Base-by-base conservation (phyloP, 208 protist genomes). In the Leishmania turanica region DNA sequence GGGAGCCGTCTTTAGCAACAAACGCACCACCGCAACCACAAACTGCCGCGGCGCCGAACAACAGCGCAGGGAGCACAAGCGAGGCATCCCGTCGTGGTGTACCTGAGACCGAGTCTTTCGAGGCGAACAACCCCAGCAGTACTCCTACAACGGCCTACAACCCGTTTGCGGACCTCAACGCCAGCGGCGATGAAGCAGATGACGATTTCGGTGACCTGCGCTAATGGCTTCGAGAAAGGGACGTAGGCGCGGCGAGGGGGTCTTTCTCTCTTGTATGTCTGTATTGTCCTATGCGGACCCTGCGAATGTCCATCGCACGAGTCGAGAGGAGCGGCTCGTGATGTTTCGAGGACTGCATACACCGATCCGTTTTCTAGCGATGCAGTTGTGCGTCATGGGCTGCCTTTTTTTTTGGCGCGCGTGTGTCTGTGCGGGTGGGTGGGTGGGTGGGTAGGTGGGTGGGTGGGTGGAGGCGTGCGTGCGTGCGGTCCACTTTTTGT, bases 171-270 rank as follows among this genome's bases (percentile, higher is more conserved):
- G 79, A 82, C 47, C 64, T 82, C 49, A 53, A 77, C 8, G 37
- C 19, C 31, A 60, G 75, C 49, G 80, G 37, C 27, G 83, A 77
- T 21, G 79, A 80, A 34, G 75, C 71, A 5, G 75, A 83, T 5
- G 78, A 75, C 19, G 83, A 40, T 24, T 66, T 87, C 54, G 68
- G 45, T n/a, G 70, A 80, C 45, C 65, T 86, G 74, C 60, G 74
- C 27, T 86, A 68, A 66, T 34, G 5, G 8, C 34, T 34, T 69
- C 4, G 17, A 21, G 65, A 49, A 6, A 24, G 1, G 47, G 17
- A 47, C 49, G 24, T 7, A 1, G 3, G 51, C 19, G 54, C 34
- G 56, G 15, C 53, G 8, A 37, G 24, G 24, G 3, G 24, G 5
- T 24, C 27, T 24, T 42, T 65, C 31, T 68, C 15, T 53, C 58